phyloP scores from a whole-genome alignment of 2,329 filamentous ascomycete genomes.

The Colletotrichum chrysophilum region DNA sequence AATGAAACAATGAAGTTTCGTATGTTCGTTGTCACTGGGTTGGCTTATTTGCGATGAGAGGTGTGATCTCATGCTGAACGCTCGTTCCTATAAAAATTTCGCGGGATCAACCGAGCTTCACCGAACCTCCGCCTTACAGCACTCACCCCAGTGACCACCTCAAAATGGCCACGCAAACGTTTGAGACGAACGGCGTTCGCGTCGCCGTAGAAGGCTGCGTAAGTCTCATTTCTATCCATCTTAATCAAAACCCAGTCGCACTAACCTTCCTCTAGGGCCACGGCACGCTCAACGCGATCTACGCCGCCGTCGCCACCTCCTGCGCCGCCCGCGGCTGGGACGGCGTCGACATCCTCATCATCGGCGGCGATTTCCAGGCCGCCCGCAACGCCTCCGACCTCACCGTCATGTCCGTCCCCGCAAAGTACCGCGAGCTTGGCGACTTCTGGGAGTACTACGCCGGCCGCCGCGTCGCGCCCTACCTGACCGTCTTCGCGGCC shows the following conservation, averaged over 20 bases:
- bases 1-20: not conserved
- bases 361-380: slow-evolving; percentile 90
- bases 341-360: slow-evolving; percentile 86
- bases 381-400: slow-evolving; percentile 89
- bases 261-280: slow-evolving; percentile 68
- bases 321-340: slow-evolving; percentile 78
- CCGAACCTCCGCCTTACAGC: slow-evolving; percentile 8
- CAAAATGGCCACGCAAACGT: slow-evolving; percentile 35
- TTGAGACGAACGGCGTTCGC: slow-evolving; percentile 61
- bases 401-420: slow-evolving; percentile 85
- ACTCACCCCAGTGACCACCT: not conserved
- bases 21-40: not conserved
- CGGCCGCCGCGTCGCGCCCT: slow-evolving; percentile 77
- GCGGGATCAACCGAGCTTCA: not conserved
- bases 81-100: slow-evolving; percentile 4
- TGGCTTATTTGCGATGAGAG: not conserved
- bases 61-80: not conserved
- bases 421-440: slow-evolving; percentile 85
- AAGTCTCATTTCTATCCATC: slow-evolving; percentile 36
- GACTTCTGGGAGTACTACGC: slow-evolving; percentile 97
- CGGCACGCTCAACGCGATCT: slow-evolving; percentile 90
- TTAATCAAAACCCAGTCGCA: not conserved
- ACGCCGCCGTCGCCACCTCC: slow-evolving; percentile 74
- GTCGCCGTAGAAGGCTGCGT: slow-evolving; percentile 90
- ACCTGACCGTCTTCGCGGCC: slow-evolving; percentile 88